Percentiles rank a stretch among this genome's conserved stretches.
Evolutionary conservation across 805 yeast species (phyloP).

Genomic region (Myxozyma sirexii): DNA sequence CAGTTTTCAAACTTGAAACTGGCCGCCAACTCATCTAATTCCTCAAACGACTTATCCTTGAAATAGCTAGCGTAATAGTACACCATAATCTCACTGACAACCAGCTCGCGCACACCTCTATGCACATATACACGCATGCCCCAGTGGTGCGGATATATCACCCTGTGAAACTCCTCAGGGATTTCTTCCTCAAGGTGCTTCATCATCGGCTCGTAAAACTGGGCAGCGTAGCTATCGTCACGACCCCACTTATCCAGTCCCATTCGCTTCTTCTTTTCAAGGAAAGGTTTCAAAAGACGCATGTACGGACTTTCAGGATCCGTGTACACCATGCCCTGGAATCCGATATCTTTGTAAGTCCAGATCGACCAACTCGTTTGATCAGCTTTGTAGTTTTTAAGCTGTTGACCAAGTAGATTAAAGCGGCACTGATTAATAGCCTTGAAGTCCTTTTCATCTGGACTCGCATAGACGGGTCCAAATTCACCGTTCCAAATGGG

Average conservation of each 20-base stretch:
- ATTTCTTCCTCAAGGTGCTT: slow-evolving; percentile 47
- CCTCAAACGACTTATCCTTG: slow-evolving; percentile 49
- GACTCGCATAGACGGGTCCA: slow-evolving; percentile 50
- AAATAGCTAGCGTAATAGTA: slow-evolving; percentile 53
- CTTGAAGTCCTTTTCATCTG: slow-evolving; percentile 50
- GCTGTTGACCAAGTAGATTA: slow-evolving; percentile 51
- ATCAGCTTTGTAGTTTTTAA: slow-evolving; percentile 47
- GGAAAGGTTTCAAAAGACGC: slow-evolving; percentile 48
- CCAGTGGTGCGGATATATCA: slow-evolving; percentile 50
- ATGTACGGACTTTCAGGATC: slow-evolving; percentile 51
- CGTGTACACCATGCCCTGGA: slow-evolving; percentile 54
- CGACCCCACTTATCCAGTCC: slow-evolving; percentile 57
- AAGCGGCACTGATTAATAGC: slow-evolving; percentile 50
- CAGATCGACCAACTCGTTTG: slow-evolving; percentile 56
- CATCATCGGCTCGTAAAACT: slow-evolving; percentile 45
- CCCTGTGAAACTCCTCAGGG: slow-evolving; percentile 48
- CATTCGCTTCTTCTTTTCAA: slow-evolving; percentile 48
- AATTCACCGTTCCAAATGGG: slow-evolving; percentile 58
- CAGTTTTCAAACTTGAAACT: slow-evolving; percentile 54
- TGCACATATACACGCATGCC: slow-evolving; percentile 45
- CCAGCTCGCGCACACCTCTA: slow-evolving; percentile 49
- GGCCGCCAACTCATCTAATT: slow-evolving; percentile 56
- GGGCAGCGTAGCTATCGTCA: slow-evolving; percentile 48
- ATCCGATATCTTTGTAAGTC: slow-evolving; percentile 58
- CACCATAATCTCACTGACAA: slow-evolving; percentile 50